Evolutionary conservation across 1,284 basidiomycete species (phyloP), one percentile per base, ranked within the genome.

Genomic region (Pseudozyma sp.): DNA sequence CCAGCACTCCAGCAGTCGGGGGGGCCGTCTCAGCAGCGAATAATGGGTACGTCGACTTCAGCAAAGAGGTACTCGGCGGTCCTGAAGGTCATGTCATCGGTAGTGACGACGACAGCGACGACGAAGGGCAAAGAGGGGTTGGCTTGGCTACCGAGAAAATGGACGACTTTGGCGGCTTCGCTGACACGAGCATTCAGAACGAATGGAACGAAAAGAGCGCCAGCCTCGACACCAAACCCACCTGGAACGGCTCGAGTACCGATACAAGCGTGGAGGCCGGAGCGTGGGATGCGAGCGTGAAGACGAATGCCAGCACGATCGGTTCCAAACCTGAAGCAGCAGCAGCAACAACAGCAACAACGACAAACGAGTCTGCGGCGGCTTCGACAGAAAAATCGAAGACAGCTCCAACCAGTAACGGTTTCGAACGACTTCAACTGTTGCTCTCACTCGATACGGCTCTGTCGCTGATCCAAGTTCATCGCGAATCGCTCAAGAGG

Each of bases 401-500:
- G 7, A 33, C 60, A 14, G 37, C 43, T 19, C 30, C 44, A 17
- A 31, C 34, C 42, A 35, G 48, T 19, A 54, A 31, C 47, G 7
- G 61, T 3, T 65, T 73, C 24, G 53, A 55, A 0, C 42, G 54
- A 2, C 64, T 78, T 3, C 56, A 90, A 74, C 88, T 90, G 4
- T 87, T 97, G 1, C 90, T 99, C 4, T 97, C 94, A 1, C 89
- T 99, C 5, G 94, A 98, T 80, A 89, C 91, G 2, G 94, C 94
- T 0, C 87, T 99, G 0, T 92, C 96, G 80, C 88, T 98, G 33
- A 96, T 99, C 61, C 94, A 98, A 74, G 90, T 92, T 0, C 90
- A 94, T 78, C 91, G 95, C 53, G 94, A 97, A 67, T 89, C 91
- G 0, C 88, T 97, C 50, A 97, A 97, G 85, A 89, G 96, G 9